Base-by-base conservation (phyloP, 306 rosid genomes). In the Pyrus pyrifolia region DNA sequence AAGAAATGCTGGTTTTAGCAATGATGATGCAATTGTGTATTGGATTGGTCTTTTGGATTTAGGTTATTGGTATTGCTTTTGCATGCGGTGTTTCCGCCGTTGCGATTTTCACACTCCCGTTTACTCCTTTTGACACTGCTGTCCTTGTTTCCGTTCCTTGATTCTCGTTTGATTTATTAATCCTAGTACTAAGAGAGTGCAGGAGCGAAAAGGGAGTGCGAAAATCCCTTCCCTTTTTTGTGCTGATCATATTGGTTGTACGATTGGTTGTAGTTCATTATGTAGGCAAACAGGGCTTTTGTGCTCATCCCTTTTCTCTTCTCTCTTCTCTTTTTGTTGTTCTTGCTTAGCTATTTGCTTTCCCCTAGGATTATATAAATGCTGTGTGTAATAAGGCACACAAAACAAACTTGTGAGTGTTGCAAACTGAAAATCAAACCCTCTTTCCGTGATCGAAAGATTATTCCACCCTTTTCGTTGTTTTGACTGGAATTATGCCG, bases 1-100 rank as follows among this genome's bases (percentile, higher is more conserved):
- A 49, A 44, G 73, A 80, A 69, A 51, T 74, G 74, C 35, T 77
- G 81, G 19, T 71, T 72, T 80, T 67, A 46, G 33, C 33, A 29
- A 33, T 23, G 40, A 22, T 23, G 69, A 60, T 81, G 29, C 76
- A 38, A 57, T 67, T 74, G 35, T 40, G 27, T 8, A 45, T 10
- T 58, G 21, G 22, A 12, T 62, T 64, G 46, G 46, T 18, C 18
- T 18, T 18, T 72, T 57, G 15, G 13, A 27, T 77, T 31, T 53
- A 69, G 38, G 53, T 63, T 14, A 30, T 69, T 55, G 17, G 14
- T 57, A 27, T 61, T 29, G 40, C 44, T 69, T 21, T 40, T 23
- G 72, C 58, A 17, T 19, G 64, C 29, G 12, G 23, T 59, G 23
- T 38, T 78, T 71, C 17, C 52, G 62, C 49, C 3, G 7, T 49